Conservation (phyloP, 2,329 filamentous ascomycete species). For the Boeremia lycopersici region DNA sequence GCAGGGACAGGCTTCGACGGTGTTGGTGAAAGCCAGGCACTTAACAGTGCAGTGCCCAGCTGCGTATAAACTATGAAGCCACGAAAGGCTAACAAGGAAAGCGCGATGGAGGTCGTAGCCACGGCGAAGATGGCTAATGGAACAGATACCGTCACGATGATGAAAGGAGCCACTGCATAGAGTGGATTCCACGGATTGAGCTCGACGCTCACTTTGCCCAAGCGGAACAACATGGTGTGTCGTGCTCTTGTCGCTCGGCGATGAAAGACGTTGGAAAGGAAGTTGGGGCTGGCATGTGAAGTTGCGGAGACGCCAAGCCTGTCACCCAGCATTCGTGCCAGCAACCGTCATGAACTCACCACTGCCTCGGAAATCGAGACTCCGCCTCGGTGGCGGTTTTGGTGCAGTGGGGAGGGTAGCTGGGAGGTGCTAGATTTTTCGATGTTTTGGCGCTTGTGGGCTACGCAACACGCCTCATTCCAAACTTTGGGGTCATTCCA, state of each 20-base stretch:
- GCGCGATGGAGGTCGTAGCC: conserved; percentile 48
- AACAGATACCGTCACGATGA: conserved; percentile 47
- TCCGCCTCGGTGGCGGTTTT: background rate
- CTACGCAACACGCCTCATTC: conserved; percentile 22
- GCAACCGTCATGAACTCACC: background rate
- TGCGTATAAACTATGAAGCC: conserved; percentile 52
- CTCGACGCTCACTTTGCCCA: conserved; percentile 21
- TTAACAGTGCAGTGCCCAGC: conserved; percentile 48
- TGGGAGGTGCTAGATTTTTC: background rate
- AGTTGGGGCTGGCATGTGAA: conserved; percentile 28
- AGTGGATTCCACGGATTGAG: conserved; percentile 37
- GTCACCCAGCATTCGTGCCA: background rate
- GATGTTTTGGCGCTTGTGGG: background rate
- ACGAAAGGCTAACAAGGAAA: conserved; percentile 48
- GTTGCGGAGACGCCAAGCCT: conserved; percentile 18
- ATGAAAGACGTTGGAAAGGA: background rate
- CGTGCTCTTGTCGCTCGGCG: background rate
- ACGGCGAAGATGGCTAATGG: conserved; percentile 48
- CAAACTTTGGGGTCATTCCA: conserved; percentile 30
- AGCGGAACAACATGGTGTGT: conserved; percentile 22
- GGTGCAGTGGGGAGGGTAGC: background rate
- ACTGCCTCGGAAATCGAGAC: background rate
- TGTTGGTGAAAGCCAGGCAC: conserved; percentile 43
- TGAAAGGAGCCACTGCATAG: conserved; percentile 43
- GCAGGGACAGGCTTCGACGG: conserved; percentile 18